Conservation (phyloP, 163 green algal species). For the Trebouxiophyceae sp. region DNA sequence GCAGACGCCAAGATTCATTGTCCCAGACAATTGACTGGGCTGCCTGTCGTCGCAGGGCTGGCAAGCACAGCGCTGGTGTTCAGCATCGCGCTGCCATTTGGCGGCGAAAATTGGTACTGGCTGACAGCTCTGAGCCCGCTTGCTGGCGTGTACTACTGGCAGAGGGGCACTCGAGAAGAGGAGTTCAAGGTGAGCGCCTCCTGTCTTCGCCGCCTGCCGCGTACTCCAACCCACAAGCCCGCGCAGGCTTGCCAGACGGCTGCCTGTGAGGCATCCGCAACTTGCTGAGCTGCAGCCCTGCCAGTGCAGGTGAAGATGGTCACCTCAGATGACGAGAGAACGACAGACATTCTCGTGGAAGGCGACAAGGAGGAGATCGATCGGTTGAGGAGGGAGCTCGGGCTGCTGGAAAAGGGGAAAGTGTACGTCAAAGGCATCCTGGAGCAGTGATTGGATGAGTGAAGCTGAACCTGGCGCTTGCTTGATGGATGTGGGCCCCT, state of each 20-base stretch:
- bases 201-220: neutral
- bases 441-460: slow-evolving; percentile 50
- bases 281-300: neutral
- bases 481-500: too few species aligned
- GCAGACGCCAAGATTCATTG: too few species aligned
- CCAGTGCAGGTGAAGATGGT: slow-evolving; percentile 88
- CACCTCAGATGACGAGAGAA: slow-evolving; percentile 78
- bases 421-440: slow-evolving; percentile 93
- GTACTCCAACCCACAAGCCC: neutral
- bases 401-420: slow-evolving; percentile 92
- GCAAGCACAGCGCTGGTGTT: slow-evolving; percentile 73
- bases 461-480: too few species aligned
- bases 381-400: slow-evolving; percentile 50
- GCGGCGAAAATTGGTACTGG: slow-evolving; percentile 88
- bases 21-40: too few species aligned
- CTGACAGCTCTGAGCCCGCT: slow-evolving; percentile 71
- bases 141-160: slow-evolving; percentile 87
- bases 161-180: slow-evolving; percentile 59
- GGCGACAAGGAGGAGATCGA: slow-evolving; percentile 72
- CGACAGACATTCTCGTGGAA: slow-evolving; percentile 88
- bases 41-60: slow-evolving; percentile 58
- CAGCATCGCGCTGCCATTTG: slow-evolving; percentile 60
- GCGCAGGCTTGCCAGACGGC: neutral
- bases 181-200: slow-evolving; percentile 32
- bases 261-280: neutral